Evolutionary conservation across 345 rosid species (phyloP), one percentile per base, ranked within the genome.

Genomic region (Gossypium sturtianum): DNA sequence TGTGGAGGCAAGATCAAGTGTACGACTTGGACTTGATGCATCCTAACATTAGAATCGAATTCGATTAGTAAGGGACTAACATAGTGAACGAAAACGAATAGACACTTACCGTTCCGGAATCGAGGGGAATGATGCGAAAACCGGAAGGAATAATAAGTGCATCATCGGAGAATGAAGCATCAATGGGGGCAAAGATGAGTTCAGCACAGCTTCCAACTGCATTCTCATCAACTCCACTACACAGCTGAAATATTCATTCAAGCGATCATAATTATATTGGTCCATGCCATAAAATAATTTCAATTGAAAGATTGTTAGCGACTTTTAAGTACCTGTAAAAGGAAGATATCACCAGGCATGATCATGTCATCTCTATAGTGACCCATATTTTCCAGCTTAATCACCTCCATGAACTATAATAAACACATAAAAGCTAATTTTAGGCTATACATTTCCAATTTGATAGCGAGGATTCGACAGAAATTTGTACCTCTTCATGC

Each of bases 91-190:
- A 52, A 52, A 17, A 38, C 73, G 9, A 45, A 45, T 34, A 17
- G 63, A 53, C 60, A 79, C 83, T 16, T 76, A 94, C 98, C 82
- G 84, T 79, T 68, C 85, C 88, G 5, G 98, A 89, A 75, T 87
- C 97, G 22, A 94, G 89, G 17, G 97, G 98, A 78, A 94, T 94
- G 78, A 94, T 90, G 75, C 98, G 97, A 77, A 94, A 94, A 34
- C 98, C 98, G 13, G 95, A 94, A 86, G 98, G 98, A 64, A 94
- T 77, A 70, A 92, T 89, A 1, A 97, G 98, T 4, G 97, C 98
- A 78, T 94, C 97, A 52, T 94, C 98, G 17, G 97, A 92, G 79
- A 94, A 90, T 45, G 98, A 92, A 25, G 98, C 97, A 73, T 94
- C 98, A 12, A 94, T 94, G 5, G 98, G 98, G 77, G 97, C 97